A percentile compares a stretch with the other conserved stretches of the same genome.
These are phyloP conservation scores for Lipomyces spencermartinsiae DNA, from an alignment of 805 yeast genomes.

Conservation along the genomic window DNA sequence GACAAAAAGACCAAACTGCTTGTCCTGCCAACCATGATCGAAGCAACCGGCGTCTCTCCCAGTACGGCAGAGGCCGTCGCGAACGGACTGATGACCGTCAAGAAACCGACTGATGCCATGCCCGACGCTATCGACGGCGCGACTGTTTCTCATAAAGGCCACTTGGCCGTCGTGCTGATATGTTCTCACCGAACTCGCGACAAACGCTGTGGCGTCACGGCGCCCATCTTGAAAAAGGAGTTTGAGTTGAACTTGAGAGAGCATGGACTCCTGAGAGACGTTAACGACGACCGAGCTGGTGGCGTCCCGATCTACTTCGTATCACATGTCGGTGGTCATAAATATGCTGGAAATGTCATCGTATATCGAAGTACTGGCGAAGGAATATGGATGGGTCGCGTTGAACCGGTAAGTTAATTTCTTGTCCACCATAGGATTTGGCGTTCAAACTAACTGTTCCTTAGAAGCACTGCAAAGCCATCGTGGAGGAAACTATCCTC, in stretches of 20 bases:
- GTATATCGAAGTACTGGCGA: slow-evolving; percentile 76
- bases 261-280: slow-evolving; percentile 73
- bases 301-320: slow-evolving; percentile 76
- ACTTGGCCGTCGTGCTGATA: slow-evolving; percentile 62
- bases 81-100: slow-evolving; percentile 51
- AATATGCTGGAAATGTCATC: slow-evolving; percentile 87
- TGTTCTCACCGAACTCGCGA: slow-evolving; percentile 94
- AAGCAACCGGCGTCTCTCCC: slow-evolving; percentile 61
- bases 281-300: slow-evolving; percentile 71
- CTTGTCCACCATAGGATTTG: not conserved
- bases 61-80: slow-evolving; percentile 55
- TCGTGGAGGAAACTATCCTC: slow-evolving; percentile 76
- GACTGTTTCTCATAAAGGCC: slow-evolving; percentile 39
- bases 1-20: slow-evolving; percentile 64
- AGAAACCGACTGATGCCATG: slow-evolving; percentile 39
- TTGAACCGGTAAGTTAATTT: slow-evolving; percentile 58
- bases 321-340: slow-evolving; percentile 96
- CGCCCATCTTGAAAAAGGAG: slow-evolving; percentile 84
- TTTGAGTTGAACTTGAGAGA: slow-evolving; percentile 76
- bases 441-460: not conserved
- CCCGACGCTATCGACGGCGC: slow-evolving; percentile 47
- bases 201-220: slow-evolving; percentile 91
- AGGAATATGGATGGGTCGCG: slow-evolving; percentile 86
- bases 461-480: slow-evolving; percentile 64
- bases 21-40: slow-evolving; percentile 74